These are phyloP conservation scores for Clonostachys rosea DNA, from an alignment of 2,329 filamentous ascomycete genomes.

Conservation along the genomic window DNA sequence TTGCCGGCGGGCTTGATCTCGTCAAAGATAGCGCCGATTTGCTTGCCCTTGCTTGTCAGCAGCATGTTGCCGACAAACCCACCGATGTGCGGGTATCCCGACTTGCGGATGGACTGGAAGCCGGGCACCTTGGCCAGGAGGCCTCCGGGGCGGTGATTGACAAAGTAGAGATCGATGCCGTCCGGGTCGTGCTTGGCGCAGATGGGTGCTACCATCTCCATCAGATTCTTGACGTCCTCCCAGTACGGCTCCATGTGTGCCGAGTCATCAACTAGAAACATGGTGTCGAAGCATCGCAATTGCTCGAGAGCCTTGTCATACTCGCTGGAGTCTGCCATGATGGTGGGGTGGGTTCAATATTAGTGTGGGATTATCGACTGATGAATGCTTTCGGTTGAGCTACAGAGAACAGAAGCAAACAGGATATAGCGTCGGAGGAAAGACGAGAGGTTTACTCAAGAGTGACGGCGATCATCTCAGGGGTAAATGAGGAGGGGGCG, in stretches of 20 bases:
- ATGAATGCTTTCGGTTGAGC: too few species aligned
- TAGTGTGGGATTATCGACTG: too few species aligned
- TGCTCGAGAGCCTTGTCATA: conserved; percentile 72
- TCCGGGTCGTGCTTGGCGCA: conserved; percentile 76
- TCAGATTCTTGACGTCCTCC: conserved; percentile 66
- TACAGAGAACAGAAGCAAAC: too few species aligned
- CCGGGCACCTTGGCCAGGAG: conserved; percentile 26
- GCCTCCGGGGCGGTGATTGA: conserved; percentile 58
- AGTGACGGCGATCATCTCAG: too few species aligned
- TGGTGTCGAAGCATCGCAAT: conserved; percentile 74
- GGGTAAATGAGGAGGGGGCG: too few species aligned
- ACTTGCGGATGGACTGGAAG: too few species aligned
- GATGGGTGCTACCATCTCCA: conserved; percentile 73
- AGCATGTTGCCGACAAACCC: conserved; percentile 46
- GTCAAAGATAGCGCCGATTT: conserved; percentile 68
- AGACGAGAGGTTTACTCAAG: too few species aligned
- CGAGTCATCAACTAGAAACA: conserved; percentile 92
- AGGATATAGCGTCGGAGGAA: too few species aligned
- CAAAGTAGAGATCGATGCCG: conserved; percentile 87
- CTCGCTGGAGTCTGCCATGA: conserved; percentile 8
- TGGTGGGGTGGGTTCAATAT: too few species aligned
- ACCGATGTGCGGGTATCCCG: conserved; percentile 61
- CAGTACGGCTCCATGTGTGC: conserved; percentile 79
- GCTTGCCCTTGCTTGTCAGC: conserved; percentile 31
- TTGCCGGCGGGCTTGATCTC: conserved; percentile 56